Base-by-base conservation (phyloP, 352 stramenopile genomes). In the Globisporangium perplexum region DNA sequence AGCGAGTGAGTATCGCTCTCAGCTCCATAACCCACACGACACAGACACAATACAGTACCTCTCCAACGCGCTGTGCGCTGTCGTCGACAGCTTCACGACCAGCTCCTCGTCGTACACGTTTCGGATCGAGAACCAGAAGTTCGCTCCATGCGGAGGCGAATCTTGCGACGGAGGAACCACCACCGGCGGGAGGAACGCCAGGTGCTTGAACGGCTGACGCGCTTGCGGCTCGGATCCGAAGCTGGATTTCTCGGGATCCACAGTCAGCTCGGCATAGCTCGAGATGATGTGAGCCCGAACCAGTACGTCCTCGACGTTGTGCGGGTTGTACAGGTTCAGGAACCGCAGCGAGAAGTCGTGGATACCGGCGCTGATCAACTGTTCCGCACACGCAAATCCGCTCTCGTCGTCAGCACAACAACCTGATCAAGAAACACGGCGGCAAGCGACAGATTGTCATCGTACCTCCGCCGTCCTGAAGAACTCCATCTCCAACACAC, bases 81-180 rank as follows among this genome's bases (percentile, higher is more conserved):
- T 57, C 28, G 77, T 71, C 4, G 72, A 72, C 14, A 92, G 53
- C 42, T 82, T 83, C 23, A 95, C 72, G 31, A 53, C 75, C 43
- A 95, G 54, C 20, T 92, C 83, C 72, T 93, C 82, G 46, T 95
- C 86, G 60, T 89, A 94, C 28, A 95, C 73, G 58, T 95, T 95
- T 51, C 73, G 77, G 22, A 95, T 42, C 18, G 78, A 87, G 58
- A 93, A 90, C 86, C 86, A 90, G 48, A 93, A 91, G 56, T 72
- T 92, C 5, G 74, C 72, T 46, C 72, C 77, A 20, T 84, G 63
- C 2, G 61, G 72, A n/a, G 67, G 60, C 23, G 62, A 53, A 45
- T 93, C 82, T 20, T 70, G 58, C 14, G 66, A 60, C 23, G 83
- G 77, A 22, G 86, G 86, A 7, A 94, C 70, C 7, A 74, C 85